Evolutionary conservation across 2,329 filamentous ascomycete genomes (phyloP).

Genomic region (Sporothrix euskadiensis): DNA sequence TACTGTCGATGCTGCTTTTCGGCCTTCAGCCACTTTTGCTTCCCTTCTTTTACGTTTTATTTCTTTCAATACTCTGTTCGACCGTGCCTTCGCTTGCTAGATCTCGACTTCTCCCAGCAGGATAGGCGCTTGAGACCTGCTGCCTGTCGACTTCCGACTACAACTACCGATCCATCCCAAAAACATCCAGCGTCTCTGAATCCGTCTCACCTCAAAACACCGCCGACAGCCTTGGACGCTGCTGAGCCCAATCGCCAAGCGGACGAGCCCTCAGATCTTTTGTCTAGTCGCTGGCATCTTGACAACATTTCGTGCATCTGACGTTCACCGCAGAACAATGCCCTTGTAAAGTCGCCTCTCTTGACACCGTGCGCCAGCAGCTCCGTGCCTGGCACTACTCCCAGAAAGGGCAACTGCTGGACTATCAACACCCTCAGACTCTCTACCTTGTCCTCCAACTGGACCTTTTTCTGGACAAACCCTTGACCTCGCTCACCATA

Average conservation of each 20-base stretch:
- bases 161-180: not conserved
- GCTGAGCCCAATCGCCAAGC: not conserved
- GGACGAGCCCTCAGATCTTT: not conserved
- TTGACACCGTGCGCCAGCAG: constrained; percentile 11
- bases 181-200: constrained; percentile 10
- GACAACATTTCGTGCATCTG: not conserved
- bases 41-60: not conserved
- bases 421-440: not conserved
- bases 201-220: constrained; percentile 19
- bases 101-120: not conserved
- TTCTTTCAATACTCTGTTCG: not conserved
- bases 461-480: not conserved
- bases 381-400: not conserved
- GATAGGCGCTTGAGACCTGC: not conserved
- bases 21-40: not conserved
- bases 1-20: constrained; percentile 1
- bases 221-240: not conserved
- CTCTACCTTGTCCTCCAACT: not conserved
- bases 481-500: not conserved
- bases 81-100: not conserved
- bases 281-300: not conserved
- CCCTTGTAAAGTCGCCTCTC: not conserved
- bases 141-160: not conserved
- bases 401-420: constrained; percentile 10
- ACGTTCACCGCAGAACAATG: not conserved